Base-by-base conservation (phyloP, 345 rosid species). In the Hevea brasiliensis region DNA sequence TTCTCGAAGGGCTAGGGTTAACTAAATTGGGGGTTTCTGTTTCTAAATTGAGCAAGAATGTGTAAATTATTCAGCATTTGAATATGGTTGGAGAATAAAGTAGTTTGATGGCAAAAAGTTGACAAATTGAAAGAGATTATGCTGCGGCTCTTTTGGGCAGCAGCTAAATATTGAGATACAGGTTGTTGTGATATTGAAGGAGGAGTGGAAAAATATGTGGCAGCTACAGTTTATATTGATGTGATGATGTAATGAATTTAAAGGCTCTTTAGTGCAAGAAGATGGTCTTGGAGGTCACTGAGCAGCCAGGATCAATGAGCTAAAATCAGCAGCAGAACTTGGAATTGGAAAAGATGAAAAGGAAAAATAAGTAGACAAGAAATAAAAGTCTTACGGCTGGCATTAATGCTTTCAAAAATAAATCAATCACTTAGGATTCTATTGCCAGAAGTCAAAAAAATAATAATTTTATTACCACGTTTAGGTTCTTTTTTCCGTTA, bases 241-340 rank as follows among this genome's bases (percentile, higher is more conserved):
- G 11, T 26, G 9, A 51, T 66, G 42, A 47, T 67, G 59, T n/a
- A 40, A 70, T 70, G 62, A 53, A 45, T 65, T 64, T 66, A 27
- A 45, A 73, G 56, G 13, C 9, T 41, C 32, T 2, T 1, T 50
- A 51, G 59, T 35, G 47, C 51, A 27, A 23, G 51, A 50, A 24
- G 24, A 21, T 1, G 70, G 56, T 48, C 58, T 66, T 32, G 58
- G 13, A 1, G 26, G 35, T 42, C 45, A 32, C n/a, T 18, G 2
- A 47, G 53, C 14, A 14, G 10, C 40, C 47, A 6, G 41, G 24
- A 41, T 35, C 24, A 47, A 48, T 15, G 7, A 13, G 8, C 13
- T 17, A 32, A 29, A 26, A 66, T 15, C 18, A 10, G 40, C 23
- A 48, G 24, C n/a, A 45, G 57, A 7, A 48, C 13, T 29, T 67